A percentile compares a stretch with the other conserved stretches of the same genome.
phyloP scores from a whole-genome alignment of 2,329 filamentous ascomycete species.

The Epichloe gansuensis region DNA sequence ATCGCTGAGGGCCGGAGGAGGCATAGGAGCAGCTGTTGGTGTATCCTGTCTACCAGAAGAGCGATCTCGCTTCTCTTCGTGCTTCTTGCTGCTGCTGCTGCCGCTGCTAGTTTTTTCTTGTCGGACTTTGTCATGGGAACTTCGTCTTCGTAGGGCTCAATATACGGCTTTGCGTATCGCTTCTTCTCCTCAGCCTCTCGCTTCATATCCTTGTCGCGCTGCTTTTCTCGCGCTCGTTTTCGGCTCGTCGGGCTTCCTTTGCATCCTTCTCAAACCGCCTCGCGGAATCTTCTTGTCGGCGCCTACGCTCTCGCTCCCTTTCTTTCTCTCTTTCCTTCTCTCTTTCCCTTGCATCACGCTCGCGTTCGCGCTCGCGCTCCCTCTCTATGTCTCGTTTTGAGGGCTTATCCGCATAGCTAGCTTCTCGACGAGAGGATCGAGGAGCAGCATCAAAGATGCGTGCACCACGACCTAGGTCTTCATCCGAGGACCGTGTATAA shows the following conservation, averaged over 20 bases:
- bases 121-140: constrained; percentile 15
- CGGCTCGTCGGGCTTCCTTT: constrained; percentile 21
- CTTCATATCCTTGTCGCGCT: constrained; percentile 26
- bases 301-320: constrained; percentile 11
- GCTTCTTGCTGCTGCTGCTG: constrained; percentile 22
- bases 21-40: constrained; percentile 10
- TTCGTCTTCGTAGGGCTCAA: constrained; percentile 24
- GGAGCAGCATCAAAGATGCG: constrained; percentile 30
- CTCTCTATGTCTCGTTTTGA: constrained; percentile 31
- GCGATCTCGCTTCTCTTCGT: constrained; percentile 25
- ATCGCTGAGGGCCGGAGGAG: constrained; percentile 13
- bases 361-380: constrained; percentile 20
- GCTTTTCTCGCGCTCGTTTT: constrained; percentile 23
- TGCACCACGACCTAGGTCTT: constrained; percentile 27
- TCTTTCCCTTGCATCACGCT: not conserved
- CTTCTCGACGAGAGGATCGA: constrained; percentile 30
- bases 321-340: constrained; percentile 8
- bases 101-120: constrained; percentile 26
- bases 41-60: constrained; percentile 22
- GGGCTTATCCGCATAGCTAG: constrained; percentile 35
- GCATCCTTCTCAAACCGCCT: constrained; percentile 21
- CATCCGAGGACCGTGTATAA: constrained; percentile 33
- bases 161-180: constrained; percentile 21
- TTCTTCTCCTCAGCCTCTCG: constrained; percentile 26
- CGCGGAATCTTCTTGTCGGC: constrained; percentile 13